Percentiles rank a stretch among this genome's conserved stretches.
Conservation (phyloP, 495 filamentous ascomycete species). For the Aspergillus nidulans region DNA sequence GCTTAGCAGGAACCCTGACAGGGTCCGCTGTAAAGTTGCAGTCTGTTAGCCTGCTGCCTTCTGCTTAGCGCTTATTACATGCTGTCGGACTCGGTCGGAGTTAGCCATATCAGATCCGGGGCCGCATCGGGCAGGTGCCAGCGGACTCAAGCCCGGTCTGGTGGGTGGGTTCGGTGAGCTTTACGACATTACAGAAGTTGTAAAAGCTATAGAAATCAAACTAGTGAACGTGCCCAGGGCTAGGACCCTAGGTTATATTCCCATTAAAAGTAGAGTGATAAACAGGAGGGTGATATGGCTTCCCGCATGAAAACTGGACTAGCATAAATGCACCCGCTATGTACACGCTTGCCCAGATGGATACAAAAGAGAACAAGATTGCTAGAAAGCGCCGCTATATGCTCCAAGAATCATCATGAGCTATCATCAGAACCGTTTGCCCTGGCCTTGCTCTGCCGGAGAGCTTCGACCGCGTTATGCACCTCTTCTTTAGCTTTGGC, state of each 20-base stretch:
- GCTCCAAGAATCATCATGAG: conserved; percentile 14
- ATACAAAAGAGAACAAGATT: conserved; percentile 4
- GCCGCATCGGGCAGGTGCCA: not conserved
- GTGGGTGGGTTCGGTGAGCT: too few relatives aligned
- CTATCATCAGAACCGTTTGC: conserved; percentile 21
- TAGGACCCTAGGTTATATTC: not conserved
- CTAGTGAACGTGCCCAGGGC: too few relatives aligned
- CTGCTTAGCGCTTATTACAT: not conserved
- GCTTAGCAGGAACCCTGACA: too few relatives aligned
- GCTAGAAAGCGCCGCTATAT: conserved; percentile 20
- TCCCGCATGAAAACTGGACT: not conserved
- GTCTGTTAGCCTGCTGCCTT: not conserved
- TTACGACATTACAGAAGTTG: not conserved
- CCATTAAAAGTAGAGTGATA: not conserved
- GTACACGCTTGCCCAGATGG: conserved; percentile 6
- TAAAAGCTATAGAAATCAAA: too few relatives aligned
- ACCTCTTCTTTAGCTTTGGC: conserved; percentile 71
- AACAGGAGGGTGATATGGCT: not conserved
- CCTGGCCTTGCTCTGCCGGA: conserved; percentile 24
- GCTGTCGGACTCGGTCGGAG: not conserved
- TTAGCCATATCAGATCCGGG: not conserved
- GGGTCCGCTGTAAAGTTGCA: too few relatives aligned
- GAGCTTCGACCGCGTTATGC: conserved; percentile 51
- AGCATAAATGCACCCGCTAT: conserved; percentile 6
- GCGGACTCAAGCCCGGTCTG: too few relatives aligned